Base-by-base conservation (phyloP, 2,329 filamentous ascomycete species). In the Fusarium floridanum region DNA sequence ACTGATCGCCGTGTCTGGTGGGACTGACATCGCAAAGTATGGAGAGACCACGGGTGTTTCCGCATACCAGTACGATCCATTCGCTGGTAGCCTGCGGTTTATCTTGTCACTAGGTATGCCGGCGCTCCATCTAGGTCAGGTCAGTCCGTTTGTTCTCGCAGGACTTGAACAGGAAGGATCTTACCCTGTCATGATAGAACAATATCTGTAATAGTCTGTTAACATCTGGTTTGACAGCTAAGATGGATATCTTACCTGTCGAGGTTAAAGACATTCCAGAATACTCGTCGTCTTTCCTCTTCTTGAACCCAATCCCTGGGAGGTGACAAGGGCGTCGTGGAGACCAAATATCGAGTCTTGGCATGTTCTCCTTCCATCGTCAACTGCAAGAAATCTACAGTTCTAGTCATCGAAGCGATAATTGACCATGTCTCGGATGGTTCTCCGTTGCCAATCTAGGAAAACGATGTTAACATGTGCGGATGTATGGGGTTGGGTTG, bases 21-120 rank as follows among this genome's bases (percentile, higher is more conserved):
- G 29, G 14, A 37, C 39, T 17, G n/a, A 29, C 17, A 17, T 29
- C 12, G 22, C 32, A 14, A 63, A 53, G 29, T 37, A 63, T 12
- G 61, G 61, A 17, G 45, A 63, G 7, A 55, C 48, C 12, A 63
- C 61, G 14, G 61, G 61, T 22, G n/a, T 55, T 43, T 63, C 43
- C 3, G 61, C 43, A 34, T 63, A 63, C 61, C 61, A 63, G 22
- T 63, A 63, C 4, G 45, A 39, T 6, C 61, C 61, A 24, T 63
- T 20, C 2, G 61, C 43, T n/a, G 61, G 61, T 9, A 63, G 22
- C 24, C 61, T 37, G 32, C 22, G 32, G 20, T 29, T 14, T 22
- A 63, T 39, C 36, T 63, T 32, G 16, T 63, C 43, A 24, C n/a
- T 24, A 6, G 12, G n/a, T 24, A 63, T 36, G 9, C 32, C 53